Evolutionary conservation across 2,329 filamentous ascomycete species (phyloP), one percentile per base, ranked within the genome.

Genomic region (Phaeosphaeriaceae sp.): DNA sequence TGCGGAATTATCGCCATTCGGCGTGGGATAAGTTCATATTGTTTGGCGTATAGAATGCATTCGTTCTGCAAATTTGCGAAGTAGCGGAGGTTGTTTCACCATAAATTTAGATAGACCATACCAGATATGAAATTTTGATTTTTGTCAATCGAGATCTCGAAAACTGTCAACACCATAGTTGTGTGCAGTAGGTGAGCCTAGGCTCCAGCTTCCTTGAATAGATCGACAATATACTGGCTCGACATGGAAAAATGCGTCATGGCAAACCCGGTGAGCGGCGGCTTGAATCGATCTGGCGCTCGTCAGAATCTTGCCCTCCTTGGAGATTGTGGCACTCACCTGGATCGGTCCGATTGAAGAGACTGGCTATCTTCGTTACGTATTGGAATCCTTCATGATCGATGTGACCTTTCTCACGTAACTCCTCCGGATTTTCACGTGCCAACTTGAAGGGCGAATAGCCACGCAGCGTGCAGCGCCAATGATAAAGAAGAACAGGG

Each of bases 381-480:
- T 76, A 76, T n/a, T 69, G 54, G 45, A 74, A 72, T 0, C 68
- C 70, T 55, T 69, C 63, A 17, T 61, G 45, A 49, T 77, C 74
- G 36, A 75, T 63, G 22, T 70, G 67, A 7, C 71, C 73, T 19
- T 66, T 66, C 48, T 66, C 65, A 22, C 66, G 66, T 41, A 77
- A 44, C 57, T 75, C 70, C 22, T 72, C 70, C 17, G 74, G 67
- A 25, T 77, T 76, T n/a, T 76, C 71, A 7, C 72, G 70, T 7
- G 72, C 74, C 25, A 75, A 36, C 42, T 71, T 72, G 63, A 76
- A 76, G 0, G 75, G 75, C 21, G 60, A 63, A 48, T 71, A 76
- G 13, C 65, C 70, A 2, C 73, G 70, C 7, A 77, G 58, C 4
- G 70, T 67, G 41, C 68, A 68, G 19, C 67, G 69, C 71, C 74